Evolutionary conservation across 495 filamentous ascomycete genomes (phyloP).

Genomic region (Penicillium pancosmium): DNA sequence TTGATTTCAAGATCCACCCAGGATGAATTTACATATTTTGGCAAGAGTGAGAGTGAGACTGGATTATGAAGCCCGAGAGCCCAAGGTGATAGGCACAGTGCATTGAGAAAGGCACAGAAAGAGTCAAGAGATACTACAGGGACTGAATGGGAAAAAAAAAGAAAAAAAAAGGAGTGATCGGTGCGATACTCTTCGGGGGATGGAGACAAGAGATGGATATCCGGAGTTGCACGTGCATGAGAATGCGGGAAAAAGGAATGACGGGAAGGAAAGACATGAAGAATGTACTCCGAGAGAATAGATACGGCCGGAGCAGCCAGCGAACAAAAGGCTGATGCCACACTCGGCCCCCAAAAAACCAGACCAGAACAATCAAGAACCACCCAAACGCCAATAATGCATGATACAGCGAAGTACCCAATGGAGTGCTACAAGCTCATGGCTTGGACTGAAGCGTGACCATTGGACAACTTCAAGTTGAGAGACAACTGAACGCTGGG

Average conservation of each 20-base stretch:
- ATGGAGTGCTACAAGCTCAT: constrained; percentile 14
- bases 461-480: constrained; percentile 28
- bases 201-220: constrained; percentile 29
- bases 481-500: constrained; percentile 29
- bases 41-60: neutral
- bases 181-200: constrained; percentile 33
- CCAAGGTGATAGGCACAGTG: constrained; percentile 12
- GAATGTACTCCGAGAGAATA: constrained; percentile 28
- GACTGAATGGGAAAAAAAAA: constrained; percentile 14
- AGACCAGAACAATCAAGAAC: constrained; percentile 26
- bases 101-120: constrained; percentile 17
- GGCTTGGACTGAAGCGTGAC: constrained; percentile 5
- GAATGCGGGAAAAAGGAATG: constrained; percentile 15
- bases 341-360: constrained; percentile 20
- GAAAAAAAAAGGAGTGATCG: constrained; percentile 17
- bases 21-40: neutral
- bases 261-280: constrained; percentile 24
- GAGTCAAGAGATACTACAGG: constrained; percentile 23
- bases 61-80: constrained; percentile 6
- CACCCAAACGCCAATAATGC: constrained; percentile 51
- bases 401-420: constrained; percentile 38
- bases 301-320: constrained; percentile 22
- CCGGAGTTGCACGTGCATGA: constrained; percentile 34
- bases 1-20: neutral
- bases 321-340: constrained; percentile 19